phyloP scores from a whole-genome alignment of 805 yeast genomes.

The Tetrapisispora pingtungensis region DNA sequence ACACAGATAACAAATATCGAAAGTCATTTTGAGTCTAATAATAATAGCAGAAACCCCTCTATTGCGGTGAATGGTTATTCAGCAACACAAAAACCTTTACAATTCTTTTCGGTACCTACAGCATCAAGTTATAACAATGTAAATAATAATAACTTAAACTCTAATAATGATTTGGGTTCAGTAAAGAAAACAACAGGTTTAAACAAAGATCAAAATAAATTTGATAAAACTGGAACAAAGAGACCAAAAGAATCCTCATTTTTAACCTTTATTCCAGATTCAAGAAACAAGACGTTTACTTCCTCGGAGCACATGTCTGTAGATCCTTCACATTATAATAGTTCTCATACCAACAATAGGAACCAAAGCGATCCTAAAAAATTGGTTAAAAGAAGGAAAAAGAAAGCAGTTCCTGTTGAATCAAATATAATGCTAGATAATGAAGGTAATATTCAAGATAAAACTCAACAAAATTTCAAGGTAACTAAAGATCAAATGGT shows the following conservation, averaged over 20 bases:
- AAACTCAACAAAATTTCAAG: constrained; percentile 13
- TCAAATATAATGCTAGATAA: too few relatives aligned
- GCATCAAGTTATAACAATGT: constrained; percentile 6
- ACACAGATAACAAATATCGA: neutral
- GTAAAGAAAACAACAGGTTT: neutral
- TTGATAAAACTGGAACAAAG: neutral
- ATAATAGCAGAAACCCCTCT: constrained; percentile 13
- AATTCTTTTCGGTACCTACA: constrained; percentile 25
- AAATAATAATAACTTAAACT: neutral
- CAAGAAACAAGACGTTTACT: constrained; percentile 7
- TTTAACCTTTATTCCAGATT: constrained; percentile 15
- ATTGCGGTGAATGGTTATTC: constrained; percentile 14
- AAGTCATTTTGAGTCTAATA: neutral
- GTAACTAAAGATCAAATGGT: constrained; percentile 12
- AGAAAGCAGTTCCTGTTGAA: neutral
- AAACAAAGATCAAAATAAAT: neutral
- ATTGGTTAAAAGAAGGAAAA: neutral
- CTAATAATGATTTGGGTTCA: neutral
- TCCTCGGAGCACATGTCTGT: constrained; percentile 2
- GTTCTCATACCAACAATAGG: neutral
- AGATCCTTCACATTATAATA: neutral
- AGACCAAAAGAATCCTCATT: constrained; percentile 4
- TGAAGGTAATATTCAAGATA: constrained; percentile 23
- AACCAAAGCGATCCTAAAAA: neutral
- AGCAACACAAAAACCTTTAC: constrained; percentile 29